phyloP scores from a whole-genome alignment of 495 filamentous ascomycete genomes.

The Penicillium macrosclerotiorum region DNA sequence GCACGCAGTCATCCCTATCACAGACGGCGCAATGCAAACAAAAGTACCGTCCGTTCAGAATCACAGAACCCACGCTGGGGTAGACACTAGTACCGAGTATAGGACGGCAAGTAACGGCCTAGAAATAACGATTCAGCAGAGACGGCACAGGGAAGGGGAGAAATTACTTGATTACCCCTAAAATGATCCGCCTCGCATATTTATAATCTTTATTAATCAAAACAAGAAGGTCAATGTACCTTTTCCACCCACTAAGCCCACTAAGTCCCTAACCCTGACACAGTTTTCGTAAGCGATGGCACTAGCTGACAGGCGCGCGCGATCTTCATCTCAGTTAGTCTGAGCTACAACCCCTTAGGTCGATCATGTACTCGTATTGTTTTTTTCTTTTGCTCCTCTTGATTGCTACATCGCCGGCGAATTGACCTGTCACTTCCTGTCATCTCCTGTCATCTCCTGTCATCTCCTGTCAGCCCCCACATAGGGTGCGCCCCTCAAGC shows the following conservation, averaged over 20 bases:
- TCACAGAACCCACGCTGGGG: neutral
- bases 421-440: neutral
- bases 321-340: slow-evolving; percentile 11
- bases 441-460: neutral
- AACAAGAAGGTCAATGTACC: too few species aligned
- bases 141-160: too few species aligned
- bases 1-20: neutral
- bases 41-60: neutral
- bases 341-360: slow-evolving; percentile 2
- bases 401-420: neutral
- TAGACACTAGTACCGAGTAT: neutral
- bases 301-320: slow-evolving; percentile 9
- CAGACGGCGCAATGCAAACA: neutral
- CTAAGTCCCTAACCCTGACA: neutral
- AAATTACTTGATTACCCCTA: slow-evolving; percentile 1
- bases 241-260: neutral
- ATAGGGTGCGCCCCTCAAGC: too few species aligned
- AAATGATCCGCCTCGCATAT: neutral
- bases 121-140: neutral
- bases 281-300: slow-evolving; percentile 1
- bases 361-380: neutral
- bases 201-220: too few species aligned
- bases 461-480: neutral
- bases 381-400: neutral
- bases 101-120: neutral